These are phyloP conservation scores for Pythium vanterpoolii DNA, from an alignment of 352 stramenopile genomes.

Conservation along the genomic window DNA sequence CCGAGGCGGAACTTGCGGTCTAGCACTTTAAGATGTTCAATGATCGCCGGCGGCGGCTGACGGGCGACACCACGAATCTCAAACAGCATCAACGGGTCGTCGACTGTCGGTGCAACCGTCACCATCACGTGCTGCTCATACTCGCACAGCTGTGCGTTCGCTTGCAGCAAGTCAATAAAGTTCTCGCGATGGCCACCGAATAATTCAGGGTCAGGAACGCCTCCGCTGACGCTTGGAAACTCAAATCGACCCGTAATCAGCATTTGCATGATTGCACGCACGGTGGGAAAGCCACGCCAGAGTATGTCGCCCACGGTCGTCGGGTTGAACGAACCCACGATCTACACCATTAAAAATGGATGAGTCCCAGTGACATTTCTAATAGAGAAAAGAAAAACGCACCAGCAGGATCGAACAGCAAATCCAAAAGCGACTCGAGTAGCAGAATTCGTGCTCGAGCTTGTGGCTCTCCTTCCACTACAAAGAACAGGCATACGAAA, in stretches of 20 bases:
- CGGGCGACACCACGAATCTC: conserved; percentile 62
- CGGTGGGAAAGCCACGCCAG: conserved; percentile 69
- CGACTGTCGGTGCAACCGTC: conserved; percentile 35
- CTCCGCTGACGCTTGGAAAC: conserved; percentile 53
- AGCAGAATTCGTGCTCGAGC: conserved; percentile 70
- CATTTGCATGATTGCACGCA: conserved; percentile 86
- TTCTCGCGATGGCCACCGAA: conserved; percentile 55
- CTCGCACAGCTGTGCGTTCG: conserved; percentile 58
- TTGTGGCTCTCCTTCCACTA: conserved; percentile 58
- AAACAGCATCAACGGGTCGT: conserved; percentile 73
- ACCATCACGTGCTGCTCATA: conserved; percentile 73
- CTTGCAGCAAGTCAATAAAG: conserved; percentile 52
- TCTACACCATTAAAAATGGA: too few species aligned
- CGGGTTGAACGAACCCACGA: conserved; percentile 58
- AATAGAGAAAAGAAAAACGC: too few species aligned
- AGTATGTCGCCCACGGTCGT: conserved; percentile 73
- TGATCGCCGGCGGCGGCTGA: conserved; percentile 61
- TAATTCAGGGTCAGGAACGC: conserved; percentile 45
- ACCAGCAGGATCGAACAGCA: conserved; percentile 84
- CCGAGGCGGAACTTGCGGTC: conserved; percentile 78
- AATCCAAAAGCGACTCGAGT: conserved; percentile 82
- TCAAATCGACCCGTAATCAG: conserved; percentile 72
- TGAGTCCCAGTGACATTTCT: too few species aligned
- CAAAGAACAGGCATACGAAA: background rate
- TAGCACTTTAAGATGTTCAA: conserved; percentile 68